These are phyloP conservation scores for Suillus alpinus DNA, from an alignment of 768 basidiomycete species.

Conservation along the genomic window DNA sequence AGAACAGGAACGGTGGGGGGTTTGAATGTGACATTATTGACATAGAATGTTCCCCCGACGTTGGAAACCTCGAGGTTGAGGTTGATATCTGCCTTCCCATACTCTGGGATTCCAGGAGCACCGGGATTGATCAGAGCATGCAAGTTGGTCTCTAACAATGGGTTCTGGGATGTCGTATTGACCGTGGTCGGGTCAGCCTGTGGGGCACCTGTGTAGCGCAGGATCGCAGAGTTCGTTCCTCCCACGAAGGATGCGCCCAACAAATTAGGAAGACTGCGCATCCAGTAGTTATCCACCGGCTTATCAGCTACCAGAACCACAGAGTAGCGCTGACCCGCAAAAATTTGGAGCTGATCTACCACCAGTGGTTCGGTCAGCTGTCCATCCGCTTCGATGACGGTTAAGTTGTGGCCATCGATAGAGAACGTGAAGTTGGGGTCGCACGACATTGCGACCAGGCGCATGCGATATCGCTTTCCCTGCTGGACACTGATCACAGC, in stretches of 20 bases:
- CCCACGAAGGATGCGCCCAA: constrained; percentile 24
- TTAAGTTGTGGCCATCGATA: constrained; percentile 44
- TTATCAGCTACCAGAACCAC: constrained; percentile 31
- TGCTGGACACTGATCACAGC: constrained; percentile 32
- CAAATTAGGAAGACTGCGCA: constrained; percentile 38
- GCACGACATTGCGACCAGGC: constrained; percentile 39
- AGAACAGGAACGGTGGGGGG: constrained; percentile 40
- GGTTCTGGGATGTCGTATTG: constrained; percentile 18
- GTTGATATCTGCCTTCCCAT: constrained; percentile 42
- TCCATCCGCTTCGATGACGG: constrained; percentile 47
- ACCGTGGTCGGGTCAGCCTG: constrained; percentile 37
- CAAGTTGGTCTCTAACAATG: constrained; percentile 31
- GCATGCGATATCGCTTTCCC: constrained; percentile 37
- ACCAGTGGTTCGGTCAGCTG: constrained; percentile 35
- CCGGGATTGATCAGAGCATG: constrained; percentile 24
- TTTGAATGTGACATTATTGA: constrained; percentile 15
- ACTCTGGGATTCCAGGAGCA: constrained; percentile 37
- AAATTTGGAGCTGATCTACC: constrained; percentile 39
- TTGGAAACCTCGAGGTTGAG: constrained; percentile 20
- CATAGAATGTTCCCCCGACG: constrained; percentile 5
- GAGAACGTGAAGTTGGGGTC: constrained; percentile 41
- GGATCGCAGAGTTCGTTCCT: constrained; percentile 53
- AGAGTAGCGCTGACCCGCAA: constrained; percentile 34
- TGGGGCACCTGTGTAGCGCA: constrained; percentile 46
- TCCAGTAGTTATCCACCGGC: constrained; percentile 43